Conservation (phyloP, 2,329 filamentous ascomycete species). For the Colletotrichum sojae region DNA sequence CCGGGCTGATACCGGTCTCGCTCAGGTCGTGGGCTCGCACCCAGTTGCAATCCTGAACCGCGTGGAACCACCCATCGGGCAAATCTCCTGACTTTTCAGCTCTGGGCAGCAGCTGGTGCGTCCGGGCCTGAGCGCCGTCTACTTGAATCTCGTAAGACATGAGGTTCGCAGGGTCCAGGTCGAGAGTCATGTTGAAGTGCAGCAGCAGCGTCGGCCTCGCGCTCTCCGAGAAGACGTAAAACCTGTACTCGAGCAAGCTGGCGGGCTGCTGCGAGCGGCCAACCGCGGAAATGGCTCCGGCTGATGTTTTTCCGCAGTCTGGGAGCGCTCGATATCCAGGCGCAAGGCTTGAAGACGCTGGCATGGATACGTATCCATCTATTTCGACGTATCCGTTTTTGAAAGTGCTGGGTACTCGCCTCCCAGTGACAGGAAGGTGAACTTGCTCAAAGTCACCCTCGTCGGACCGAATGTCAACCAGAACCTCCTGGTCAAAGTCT, state of each 20-base stretch:
- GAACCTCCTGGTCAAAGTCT: conserved; percentile 59
- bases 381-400: conserved; percentile 51
- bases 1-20: conserved; percentile 36
- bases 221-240: conserved; percentile 49
- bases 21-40: conserved; percentile 53
- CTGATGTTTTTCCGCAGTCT: conserved; percentile 47
- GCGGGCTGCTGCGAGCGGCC: conserved; percentile 37
- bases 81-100: conserved; percentile 49
- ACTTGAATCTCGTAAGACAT: conserved; percentile 66
- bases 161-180: conserved; percentile 63
- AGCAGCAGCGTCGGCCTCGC: conserved; percentile 47
- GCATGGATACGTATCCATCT: conserved; percentile 52
- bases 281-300: conserved; percentile 43
- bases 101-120: conserved; percentile 49
- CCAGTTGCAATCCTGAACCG: conserved; percentile 67
- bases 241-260: conserved; percentile 47
- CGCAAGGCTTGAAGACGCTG: conserved; percentile 42
- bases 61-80: conserved; percentile 63
- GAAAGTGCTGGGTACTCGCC: conserved; percentile 50
- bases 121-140: conserved; percentile 54
- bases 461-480: conserved; percentile 52
- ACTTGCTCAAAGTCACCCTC: conserved; percentile 55
- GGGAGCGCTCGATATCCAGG: conserved; percentile 48
- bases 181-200: conserved; percentile 59
- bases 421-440: conserved; percentile 45